Conservation (phyloP, 129 eudicot species). For the Rutidosis leptorrhynchoides region DNA sequence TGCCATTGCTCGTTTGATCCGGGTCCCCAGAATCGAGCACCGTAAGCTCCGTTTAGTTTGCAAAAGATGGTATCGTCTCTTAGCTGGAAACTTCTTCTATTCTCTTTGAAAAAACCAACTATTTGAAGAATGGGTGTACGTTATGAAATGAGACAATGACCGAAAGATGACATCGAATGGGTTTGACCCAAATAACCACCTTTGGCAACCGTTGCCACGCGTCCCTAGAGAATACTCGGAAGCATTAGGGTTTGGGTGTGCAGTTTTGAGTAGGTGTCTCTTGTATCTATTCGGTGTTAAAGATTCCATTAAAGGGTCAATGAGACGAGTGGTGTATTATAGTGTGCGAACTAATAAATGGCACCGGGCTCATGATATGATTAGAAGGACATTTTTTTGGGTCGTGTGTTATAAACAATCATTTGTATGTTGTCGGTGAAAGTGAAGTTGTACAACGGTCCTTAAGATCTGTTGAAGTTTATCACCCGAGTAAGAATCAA, state of each 20-base stretch:
- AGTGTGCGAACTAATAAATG: slow-evolving; percentile 79
- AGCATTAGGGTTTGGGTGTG: slow-evolving; percentile 24
- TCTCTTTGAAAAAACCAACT: slow-evolving; percentile 55
- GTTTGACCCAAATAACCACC: slow-evolving; percentile 65
- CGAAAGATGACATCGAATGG: slow-evolving; percentile 72
- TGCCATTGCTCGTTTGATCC: slow-evolving; percentile 76
- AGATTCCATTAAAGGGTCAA: no score
- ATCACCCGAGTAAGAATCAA: slow-evolving; percentile 69
- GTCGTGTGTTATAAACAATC: slow-evolving; percentile 75
- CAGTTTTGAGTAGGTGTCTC: no score
- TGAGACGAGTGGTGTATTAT: slow-evolving; percentile 33
- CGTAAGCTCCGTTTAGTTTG: slow-evolving; percentile 75
- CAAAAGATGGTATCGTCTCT: slow-evolving; percentile 86
- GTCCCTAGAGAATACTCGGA: slow-evolving; percentile 75
- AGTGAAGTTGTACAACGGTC: slow-evolving; percentile 77
- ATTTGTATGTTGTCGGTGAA: slow-evolving; percentile 79
- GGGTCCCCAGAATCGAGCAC: slow-evolving; percentile 76
- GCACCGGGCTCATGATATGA: slow-evolving; percentile 92
- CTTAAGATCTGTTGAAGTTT: slow-evolving; percentile 68
- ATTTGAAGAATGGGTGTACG: slow-evolving; percentile 77
- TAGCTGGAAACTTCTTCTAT: slow-evolving; percentile 70
- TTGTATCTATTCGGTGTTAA: no score
- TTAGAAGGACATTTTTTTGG: slow-evolving; percentile 77
- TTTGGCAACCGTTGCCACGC: slow-evolving; percentile 79
- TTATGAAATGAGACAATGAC: slow-evolving; percentile 72